Evolutionary conservation across 2,329 filamentous ascomycete genomes (phyloP), one percentile per base, ranked within the genome.

Genomic region (Iodosphaeria phyllophila): DNA sequence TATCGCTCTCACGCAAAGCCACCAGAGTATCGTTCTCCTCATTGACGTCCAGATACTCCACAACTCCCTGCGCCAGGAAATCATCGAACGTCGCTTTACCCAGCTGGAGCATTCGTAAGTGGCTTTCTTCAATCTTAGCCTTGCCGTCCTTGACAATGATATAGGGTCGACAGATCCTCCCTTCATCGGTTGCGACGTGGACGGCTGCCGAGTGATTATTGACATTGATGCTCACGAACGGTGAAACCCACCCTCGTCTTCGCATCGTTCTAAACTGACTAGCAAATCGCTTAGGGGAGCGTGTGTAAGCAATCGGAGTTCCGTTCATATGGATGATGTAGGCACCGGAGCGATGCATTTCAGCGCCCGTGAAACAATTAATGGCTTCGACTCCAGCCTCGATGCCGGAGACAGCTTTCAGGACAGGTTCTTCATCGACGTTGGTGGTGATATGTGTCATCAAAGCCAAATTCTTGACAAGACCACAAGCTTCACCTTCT

Each of bases 371-470:
- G 33, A 67, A 67, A 37, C 64, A 61, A 18, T 74, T 73, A 24
- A 91, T 68, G 4, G 74, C 71, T 33, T 76, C 72, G 17, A 92
- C 77, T 28, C 86, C 79, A 3, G 80, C 75, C 22, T 92, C 84
- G 14, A 95, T 61, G 28, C 79, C 73, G 43, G 84, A 89, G 2
- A 93, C 73, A 46, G 91, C 71, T 40, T 80, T 74, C 39, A 74
- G 75, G 10, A 98, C 79, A 1, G 89, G 84, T 11, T 72, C 80
- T 44, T 95, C 89, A 28, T 93, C 83, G 28, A 92, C 82, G 34
- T 92, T 82, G 2, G 89, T 98, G 1, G 89, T 98, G 38, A 98
- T 95, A 43, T 98, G 91, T 25, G 91, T 98, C 89, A 98, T 98
- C 29, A 98, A 60, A 6, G 89, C 89, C 56, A 98, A 52, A 43